Conservation (phyloP, 805 yeast species). For the Yarrowia sp. region DNA sequence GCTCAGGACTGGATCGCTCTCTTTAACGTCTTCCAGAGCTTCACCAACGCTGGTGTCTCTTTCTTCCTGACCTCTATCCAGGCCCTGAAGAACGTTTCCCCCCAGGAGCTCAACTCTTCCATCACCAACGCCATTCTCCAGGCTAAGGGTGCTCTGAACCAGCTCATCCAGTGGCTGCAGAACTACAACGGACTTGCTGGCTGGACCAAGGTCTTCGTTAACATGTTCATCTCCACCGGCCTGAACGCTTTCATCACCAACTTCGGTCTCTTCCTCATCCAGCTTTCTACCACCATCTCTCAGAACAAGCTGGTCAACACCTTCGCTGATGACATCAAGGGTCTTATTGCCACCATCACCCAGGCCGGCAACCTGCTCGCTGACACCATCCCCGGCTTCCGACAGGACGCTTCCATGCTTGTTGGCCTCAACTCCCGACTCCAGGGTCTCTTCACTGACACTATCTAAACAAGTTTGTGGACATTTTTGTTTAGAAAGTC, state of each 20-base stretch:
- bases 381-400: conserved; percentile 19
- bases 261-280: conserved; percentile 19
- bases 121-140: conserved; percentile 14
- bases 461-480: background rate
- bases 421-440: conserved; percentile 12
- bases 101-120: background rate
- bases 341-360: background rate
- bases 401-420: conserved; percentile 1
- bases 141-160: conserved; percentile 2
- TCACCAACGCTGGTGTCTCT: conserved; percentile 20
- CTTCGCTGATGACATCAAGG: conserved; percentile 8
- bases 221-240: conserved; percentile 11
- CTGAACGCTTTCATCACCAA: conserved; percentile 24
- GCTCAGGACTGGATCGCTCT: conserved; percentile 19
- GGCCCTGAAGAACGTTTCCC: conserved; percentile 17
- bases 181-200: conserved; percentile 26
- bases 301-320: conserved; percentile 22
- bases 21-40: conserved; percentile 19
- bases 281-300: conserved; percentile 1
- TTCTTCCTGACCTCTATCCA: conserved; percentile 15
- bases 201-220: conserved; percentile 22
- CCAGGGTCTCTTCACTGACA: conserved; percentile 12
- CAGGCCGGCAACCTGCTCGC: background rate
- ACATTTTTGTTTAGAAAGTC: background rate
- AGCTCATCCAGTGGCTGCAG: conserved; percentile 23